Conservation (phyloP, 306 rosid genomes). For the Gastrolobium bilobum region DNA sequence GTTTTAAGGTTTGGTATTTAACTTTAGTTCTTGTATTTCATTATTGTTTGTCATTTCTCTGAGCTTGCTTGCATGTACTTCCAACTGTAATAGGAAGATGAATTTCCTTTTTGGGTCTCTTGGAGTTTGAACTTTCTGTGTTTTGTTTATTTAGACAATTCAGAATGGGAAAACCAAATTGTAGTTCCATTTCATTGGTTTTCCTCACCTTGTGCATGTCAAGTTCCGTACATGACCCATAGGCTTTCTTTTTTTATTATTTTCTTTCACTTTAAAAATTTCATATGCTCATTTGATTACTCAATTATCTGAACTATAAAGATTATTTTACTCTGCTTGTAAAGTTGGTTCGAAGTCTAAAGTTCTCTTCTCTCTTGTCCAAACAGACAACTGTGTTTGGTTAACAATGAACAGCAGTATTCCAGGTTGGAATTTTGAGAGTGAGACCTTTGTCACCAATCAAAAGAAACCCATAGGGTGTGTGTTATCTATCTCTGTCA, state of each 20-base stretch:
- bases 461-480: slow-evolving; percentile 75
- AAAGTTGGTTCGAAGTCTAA: slow-evolving; percentile 31
- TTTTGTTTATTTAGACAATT: slow-evolving; percentile 28
- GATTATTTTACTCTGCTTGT: slow-evolving; percentile 42
- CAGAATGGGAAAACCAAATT: slow-evolving; percentile 26
- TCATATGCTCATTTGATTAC: slow-evolving; percentile 28
- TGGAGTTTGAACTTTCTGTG: slow-evolving; percentile 16
- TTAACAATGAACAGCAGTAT: slow-evolving; percentile 69
- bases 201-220: slow-evolving; percentile 3
- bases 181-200: slow-evolving; percentile 29
- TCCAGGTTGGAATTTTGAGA: slow-evolving; percentile 76
- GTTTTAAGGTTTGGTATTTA: background rate
- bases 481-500: slow-evolving; percentile 50
- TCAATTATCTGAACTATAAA: slow-evolving; percentile 14
- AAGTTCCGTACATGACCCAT: slow-evolving; percentile 30
- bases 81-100: background rate
- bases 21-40: background rate
- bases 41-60: slow-evolving; percentile 7
- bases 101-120: slow-evolving; percentile 12
- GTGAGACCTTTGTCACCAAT: slow-evolving; percentile 54
- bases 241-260: background rate
- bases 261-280: slow-evolving; percentile 26
- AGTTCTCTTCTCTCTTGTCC: slow-evolving; percentile 44
- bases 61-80: slow-evolving; percentile 26
- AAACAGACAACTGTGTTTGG: slow-evolving; percentile 53